Conservation (phyloP, 163 green algal species). For the Smithsoniella earleae region DNA sequence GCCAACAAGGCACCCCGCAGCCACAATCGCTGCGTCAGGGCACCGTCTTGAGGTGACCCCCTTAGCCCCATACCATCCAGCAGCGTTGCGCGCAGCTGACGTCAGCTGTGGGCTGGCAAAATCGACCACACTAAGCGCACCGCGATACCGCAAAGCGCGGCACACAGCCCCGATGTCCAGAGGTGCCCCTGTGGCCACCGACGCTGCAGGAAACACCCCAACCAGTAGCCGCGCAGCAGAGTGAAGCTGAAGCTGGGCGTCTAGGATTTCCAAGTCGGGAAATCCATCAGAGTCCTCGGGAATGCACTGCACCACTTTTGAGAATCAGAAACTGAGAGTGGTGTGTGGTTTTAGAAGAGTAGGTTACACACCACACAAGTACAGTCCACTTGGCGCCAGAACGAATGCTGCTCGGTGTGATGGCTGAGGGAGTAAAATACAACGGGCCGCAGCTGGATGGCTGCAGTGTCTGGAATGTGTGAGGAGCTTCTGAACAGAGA, state of each 20-base stretch:
- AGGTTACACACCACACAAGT: not conserved
- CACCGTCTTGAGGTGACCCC: too few species aligned
- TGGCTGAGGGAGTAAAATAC: not conserved
- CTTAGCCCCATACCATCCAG: too few species aligned
- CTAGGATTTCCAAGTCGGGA: constrained; percentile 11
- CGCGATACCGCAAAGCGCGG: not conserved
- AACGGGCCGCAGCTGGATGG: not conserved
- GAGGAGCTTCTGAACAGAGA: not conserved
- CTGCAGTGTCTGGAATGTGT: not conserved
- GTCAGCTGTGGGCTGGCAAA: not conserved
- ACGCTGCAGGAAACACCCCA: not conserved
- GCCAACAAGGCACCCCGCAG: not conserved
- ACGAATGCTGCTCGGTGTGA: not conserved
- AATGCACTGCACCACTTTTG: constrained; percentile 28
- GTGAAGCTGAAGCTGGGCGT: constrained; percentile 19
- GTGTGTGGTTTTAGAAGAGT: not conserved
- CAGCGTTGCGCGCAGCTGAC: not conserved
- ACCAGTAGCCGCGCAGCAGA: constrained; percentile 12
- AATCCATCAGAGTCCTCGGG: not conserved
- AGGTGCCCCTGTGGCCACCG: not conserved
- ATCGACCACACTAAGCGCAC: not conserved
- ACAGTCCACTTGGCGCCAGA: not conserved
- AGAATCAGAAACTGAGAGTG: too few species aligned
- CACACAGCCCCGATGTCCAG: not conserved
- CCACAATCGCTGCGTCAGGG: constrained; percentile 10